Evolutionary conservation across 495 filamentous ascomycete genomes (phyloP), one percentile per base, ranked within the genome.

Genomic region (Tricharina praecox): DNA sequence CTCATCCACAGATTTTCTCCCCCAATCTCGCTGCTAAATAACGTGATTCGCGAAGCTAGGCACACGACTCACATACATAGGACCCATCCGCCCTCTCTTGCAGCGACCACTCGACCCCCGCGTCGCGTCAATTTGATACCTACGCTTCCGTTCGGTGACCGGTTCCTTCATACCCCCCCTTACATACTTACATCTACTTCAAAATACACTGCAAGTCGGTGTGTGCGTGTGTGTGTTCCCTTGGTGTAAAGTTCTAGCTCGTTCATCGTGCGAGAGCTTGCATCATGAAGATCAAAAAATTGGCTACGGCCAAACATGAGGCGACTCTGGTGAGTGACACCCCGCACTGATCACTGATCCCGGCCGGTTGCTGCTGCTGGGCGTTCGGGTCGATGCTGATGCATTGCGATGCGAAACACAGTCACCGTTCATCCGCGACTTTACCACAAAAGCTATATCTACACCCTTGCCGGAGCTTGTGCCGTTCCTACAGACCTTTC

Each of bases 211-310:
- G n/a, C n/a, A n/a, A n/a, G n/a, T n/a, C n/a, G n/a, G n/a, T n/a
- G n/a, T n/a, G n/a, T n/a, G n/a, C n/a, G n/a, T n/a, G n/a, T n/a
- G n/a, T n/a, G n/a, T n/a, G n/a, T n/a, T n/a, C n/a, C n/a, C n/a
- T n/a, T n/a, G n/a, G n/a, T n/a, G n/a, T n/a, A n/a, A n/a, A n/a
- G n/a, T n/a, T n/a, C n/a, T n/a, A n/a, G n/a, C n/a, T n/a, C n/a
- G 3, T 30, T 28, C 35, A 25, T 35, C 35, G 11, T 20, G 24
- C 46, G 10, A 18, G 19, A 42, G 19, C 21, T 16, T 9, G 44
- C 58, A 94, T 93, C 85, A 88, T 85, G 73, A 87, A 80, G 77
- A 97, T 97, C 66, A 88, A 84, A 66, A 97, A 96, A 76, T 71
- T 78, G 55, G 87, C 88, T 61, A 82, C 82, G 61, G 69, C 79